These are phyloP conservation scores for Nemania abortiva DNA, from an alignment of 2,329 filamentous ascomycete genomes.

Conservation along the genomic window DNA sequence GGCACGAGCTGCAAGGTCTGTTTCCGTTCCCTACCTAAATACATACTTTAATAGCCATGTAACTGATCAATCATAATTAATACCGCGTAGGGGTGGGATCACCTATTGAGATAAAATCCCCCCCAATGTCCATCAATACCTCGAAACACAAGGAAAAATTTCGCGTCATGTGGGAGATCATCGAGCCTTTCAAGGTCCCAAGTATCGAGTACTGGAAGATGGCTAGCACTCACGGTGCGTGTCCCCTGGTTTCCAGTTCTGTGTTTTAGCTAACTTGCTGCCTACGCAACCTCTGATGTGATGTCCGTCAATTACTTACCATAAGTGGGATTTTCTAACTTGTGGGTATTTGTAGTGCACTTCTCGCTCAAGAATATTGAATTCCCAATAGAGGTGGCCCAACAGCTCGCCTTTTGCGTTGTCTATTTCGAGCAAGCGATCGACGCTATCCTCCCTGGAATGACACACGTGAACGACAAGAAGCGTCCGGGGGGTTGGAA, in stretches of 20 bases:
- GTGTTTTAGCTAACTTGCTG: neutral
- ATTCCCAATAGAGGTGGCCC: constrained; percentile 20
- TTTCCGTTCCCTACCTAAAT: neutral
- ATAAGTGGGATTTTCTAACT: neutral
- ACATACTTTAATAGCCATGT: neutral
- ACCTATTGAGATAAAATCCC: constrained; percentile 27
- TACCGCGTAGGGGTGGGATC: neutral
- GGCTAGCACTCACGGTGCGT: constrained; percentile 20
- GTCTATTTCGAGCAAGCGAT: constrained; percentile 35
- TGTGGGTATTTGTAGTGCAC: constrained; percentile 15
- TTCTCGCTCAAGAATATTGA: constrained; percentile 1
- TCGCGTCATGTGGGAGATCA: constrained; percentile 17
- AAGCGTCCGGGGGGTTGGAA: constrained; percentile 29
- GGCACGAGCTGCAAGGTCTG: neutral
- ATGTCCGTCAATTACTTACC: too few species aligned
- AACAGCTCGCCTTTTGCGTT: constrained; percentile 30
- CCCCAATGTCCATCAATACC: neutral
- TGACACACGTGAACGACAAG: neutral
- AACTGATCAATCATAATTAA: neutral
- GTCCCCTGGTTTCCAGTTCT: neutral
- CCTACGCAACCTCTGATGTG: too few species aligned
- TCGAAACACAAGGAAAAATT: neutral
- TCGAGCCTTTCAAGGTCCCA: neutral
- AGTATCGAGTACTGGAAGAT: constrained; percentile 23
- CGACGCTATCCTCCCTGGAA: constrained; percentile 17